Base-by-base conservation (phyloP, 441 rosid species). In the Flueggea neowawraea region DNA sequence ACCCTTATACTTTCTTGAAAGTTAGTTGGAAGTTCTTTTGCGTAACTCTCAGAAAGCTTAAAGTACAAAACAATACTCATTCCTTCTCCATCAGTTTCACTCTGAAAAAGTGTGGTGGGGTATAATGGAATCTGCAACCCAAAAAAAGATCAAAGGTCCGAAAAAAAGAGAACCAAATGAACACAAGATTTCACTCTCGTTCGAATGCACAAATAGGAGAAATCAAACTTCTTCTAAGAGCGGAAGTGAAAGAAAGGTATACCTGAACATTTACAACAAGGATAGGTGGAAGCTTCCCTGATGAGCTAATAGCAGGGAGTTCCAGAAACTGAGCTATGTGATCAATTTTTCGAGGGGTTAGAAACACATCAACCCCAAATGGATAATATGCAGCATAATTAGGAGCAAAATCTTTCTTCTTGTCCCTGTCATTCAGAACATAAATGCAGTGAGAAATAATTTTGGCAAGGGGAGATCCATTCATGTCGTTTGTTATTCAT, bases 211-310 rank as follows among this genome's bases (percentile, higher is more conserved):
- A 16, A 31, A 22, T 16, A 16, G 57, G 16, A 32, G 33, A 3
- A 55, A 45, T 15, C 12, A 47, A 58, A 54, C 48, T 53, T 52
- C 10, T 53, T 22, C 54, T 16, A 56, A 41, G 13, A 56, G 53
- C 11, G 43, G 31, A 43, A 48, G 39, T 22, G 33, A 58, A 54
- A 43, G n/a, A 16, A 16, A 61, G 63, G 56, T 64, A 52, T 81
- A 92, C 98, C 95, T 92, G 98, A 54, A 92, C 96, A 70, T 92
- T 92, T 67, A 92, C 91, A 63, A 89, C 84, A 60, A 92, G 96
- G 32, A 92, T 74, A 57, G 83, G 36, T 45, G 98, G 96, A 57
- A 89, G 83, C 66, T 80, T 81, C 53, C 78, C 80, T 48, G 84
- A 71, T 60, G 83, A 65, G 54, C 73, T 75, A 68, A 66, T 61